These are phyloP conservation scores for Phanerodontia chrysosporium DNA, from an alignment of 768 basidiomycete genomes.

Conservation along the genomic window DNA sequence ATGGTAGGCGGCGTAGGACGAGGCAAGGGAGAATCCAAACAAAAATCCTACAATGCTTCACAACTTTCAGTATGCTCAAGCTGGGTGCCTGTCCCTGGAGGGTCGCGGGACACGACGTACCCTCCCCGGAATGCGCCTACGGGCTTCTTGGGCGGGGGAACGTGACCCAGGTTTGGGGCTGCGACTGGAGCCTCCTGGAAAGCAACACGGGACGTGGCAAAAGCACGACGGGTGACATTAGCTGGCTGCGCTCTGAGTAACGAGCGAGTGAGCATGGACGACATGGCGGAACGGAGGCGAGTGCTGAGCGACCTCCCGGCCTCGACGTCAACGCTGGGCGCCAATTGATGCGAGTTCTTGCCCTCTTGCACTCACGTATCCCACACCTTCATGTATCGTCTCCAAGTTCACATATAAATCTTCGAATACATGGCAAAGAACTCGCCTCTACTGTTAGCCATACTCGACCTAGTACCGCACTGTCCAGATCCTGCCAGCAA, in stretches of 20 bases:
- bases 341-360: too few species aligned
- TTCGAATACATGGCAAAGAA: too few species aligned
- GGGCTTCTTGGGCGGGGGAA: conserved; percentile 63
- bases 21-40: conserved; percentile 87
- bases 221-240: conserved; percentile 28
- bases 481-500: background rate
- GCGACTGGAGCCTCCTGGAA: conserved; percentile 37
- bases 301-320: background rate
- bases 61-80: background rate
- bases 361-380: too few species aligned
- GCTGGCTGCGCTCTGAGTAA: conserved; percentile 14
- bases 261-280: conserved; percentile 32
- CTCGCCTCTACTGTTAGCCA: too few species aligned
- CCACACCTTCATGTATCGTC: too few species aligned
- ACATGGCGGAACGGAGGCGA: conserved; percentile 26
- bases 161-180: conserved; percentile 47
- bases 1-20: conserved; percentile 82
- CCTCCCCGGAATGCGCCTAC: conserved; percentile 54
- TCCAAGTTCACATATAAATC: too few species aligned
- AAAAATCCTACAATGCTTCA: conserved; percentile 77
- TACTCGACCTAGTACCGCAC: too few species aligned
- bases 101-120: conserved; percentile 23
- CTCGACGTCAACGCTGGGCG: too few species aligned
- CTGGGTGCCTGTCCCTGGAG: background rate
- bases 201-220: conserved; percentile 41